A percentile compares a stretch with the other conserved stretches of the same genome.
These are phyloP conservation scores for Gossypium bickii DNA, from an alignment of 345 rosid genomes.

Conservation along the genomic window DNA sequence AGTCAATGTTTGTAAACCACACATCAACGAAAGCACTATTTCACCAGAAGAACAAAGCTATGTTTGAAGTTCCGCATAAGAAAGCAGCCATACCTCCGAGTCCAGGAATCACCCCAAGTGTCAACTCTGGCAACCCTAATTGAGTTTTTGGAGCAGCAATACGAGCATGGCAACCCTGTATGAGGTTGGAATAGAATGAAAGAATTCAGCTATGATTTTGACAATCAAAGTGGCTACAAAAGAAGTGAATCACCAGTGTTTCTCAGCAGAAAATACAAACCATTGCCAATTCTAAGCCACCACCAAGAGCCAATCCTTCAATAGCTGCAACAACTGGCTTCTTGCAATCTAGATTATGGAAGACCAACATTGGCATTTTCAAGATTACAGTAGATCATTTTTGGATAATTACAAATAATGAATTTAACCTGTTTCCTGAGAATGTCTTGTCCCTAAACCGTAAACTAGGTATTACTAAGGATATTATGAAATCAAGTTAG, in stretches of 20 bases:
- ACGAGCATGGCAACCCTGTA: conserved; percentile 84
- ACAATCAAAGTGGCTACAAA: neutral
- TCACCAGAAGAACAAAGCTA: neutral
- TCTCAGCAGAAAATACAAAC: conserved; percentile 35
- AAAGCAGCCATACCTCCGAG: conserved; percentile 63
- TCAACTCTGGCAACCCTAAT: conserved; percentile 83
- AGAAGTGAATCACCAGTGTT: conserved; percentile 2
- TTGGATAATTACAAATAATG: neutral
- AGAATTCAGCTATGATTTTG: conserved; percentile 1
- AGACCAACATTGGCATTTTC: neutral
- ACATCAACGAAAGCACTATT: neutral
- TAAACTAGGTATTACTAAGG: neutral
- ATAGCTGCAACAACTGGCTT: conserved; percentile 97
- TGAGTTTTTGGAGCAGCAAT: conserved; percentile 70
- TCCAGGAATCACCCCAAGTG: conserved; percentile 90
- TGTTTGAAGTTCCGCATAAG: neutral
- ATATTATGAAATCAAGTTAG: neutral
- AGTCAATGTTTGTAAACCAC: conserved; percentile 5
- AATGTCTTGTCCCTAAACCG: neutral
- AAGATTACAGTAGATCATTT: neutral
- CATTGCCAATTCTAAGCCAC: conserved; percentile 90
- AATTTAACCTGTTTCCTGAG: neutral
- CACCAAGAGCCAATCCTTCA: conserved; percentile 94
- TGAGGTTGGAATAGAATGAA: conserved; percentile 3
- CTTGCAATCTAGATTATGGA: conserved; percentile 52